phyloP scores from a whole-genome alignment of 2,329 filamentous ascomycete genomes.

The Calonectria naviculata region DNA sequence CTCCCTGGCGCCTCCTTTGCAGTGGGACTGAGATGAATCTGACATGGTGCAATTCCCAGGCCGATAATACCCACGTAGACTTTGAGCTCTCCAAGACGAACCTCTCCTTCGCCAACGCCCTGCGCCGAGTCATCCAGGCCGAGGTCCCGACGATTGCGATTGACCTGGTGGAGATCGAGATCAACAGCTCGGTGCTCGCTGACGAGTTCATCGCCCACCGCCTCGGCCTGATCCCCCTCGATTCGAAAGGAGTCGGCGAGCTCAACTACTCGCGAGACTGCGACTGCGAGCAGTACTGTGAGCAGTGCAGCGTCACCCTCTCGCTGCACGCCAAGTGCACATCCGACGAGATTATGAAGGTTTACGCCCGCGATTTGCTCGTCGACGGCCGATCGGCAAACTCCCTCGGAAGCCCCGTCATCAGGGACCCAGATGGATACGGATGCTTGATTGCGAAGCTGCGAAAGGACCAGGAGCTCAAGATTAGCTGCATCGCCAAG shows the following conservation, averaged over 20 bases:
- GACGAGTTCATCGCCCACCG: constrained; percentile 97
- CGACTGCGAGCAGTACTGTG: constrained; percentile 95
- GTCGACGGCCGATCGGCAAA: constrained; percentile 77
- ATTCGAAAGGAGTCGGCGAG: constrained; percentile 83
- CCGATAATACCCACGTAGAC: constrained; percentile 83
- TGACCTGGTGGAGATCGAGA: constrained; percentile 91
- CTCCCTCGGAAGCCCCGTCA: constrained; percentile 84
- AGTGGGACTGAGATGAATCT: constrained; percentile 30
- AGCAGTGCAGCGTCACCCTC: constrained; percentile 88
- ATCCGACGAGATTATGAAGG: constrained; percentile 88
- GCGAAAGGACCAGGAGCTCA: constrained; percentile 87
- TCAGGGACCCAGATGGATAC: constrained; percentile 82
- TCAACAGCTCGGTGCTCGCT: constrained; percentile 94
- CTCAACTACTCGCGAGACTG: constrained; percentile 93
- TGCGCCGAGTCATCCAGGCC: constrained; percentile 90
- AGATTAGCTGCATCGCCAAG: constrained; percentile 92
- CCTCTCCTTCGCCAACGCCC: constrained; percentile 90
- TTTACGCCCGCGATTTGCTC: constrained; percentile 90
- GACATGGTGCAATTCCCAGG: constrained; percentile 61
- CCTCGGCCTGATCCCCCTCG: constrained; percentile 88
- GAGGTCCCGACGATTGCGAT: constrained; percentile 96
- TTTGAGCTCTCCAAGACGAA: constrained; percentile 93
- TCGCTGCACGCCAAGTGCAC: constrained; percentile 88
- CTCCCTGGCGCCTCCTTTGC: constrained; percentile 4
- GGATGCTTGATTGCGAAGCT: constrained; percentile 92